Evolutionary conservation across 1,284 basidiomycete species (phyloP).

Genomic region (Tilletia indica): DNA sequence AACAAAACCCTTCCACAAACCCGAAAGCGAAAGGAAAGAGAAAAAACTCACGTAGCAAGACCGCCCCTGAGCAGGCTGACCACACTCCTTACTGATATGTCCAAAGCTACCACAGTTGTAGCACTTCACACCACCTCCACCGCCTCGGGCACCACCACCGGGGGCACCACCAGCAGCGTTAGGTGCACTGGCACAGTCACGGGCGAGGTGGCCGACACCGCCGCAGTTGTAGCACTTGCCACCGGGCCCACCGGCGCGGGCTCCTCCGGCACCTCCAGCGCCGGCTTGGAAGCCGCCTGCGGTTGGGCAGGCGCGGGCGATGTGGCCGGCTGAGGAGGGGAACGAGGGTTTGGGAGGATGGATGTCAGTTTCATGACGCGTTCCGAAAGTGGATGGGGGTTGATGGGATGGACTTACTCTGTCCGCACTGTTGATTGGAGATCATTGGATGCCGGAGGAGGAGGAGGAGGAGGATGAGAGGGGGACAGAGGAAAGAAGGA

Average conservation of each 20-base stretch:
- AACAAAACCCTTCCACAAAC: constrained; percentile 13
- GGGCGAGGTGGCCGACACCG: constrained; percentile 48
- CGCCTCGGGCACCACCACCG: constrained; percentile 15
- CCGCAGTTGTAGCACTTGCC: constrained; percentile 54
- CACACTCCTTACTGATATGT: constrained; percentile 50
- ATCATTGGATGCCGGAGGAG: too few relatives aligned
- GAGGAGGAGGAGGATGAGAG: background rate
- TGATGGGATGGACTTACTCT: background rate
- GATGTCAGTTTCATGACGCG: background rate
- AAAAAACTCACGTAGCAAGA: constrained; percentile 39
- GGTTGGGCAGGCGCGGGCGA: constrained; percentile 48
- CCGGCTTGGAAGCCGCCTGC: constrained; percentile 25
- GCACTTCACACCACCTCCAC: constrained; percentile 39
- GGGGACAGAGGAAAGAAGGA: background rate
- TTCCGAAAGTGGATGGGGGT: background rate
- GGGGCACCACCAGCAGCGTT: constrained; percentile 27
- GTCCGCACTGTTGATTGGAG: constrained; percentile 22
- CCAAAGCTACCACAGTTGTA: constrained; percentile 53
- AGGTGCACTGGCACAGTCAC: constrained; percentile 47
- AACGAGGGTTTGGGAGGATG: background rate
- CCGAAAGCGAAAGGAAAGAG: background rate
- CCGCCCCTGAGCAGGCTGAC: constrained; percentile 41
- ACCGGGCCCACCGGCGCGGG: constrained; percentile 25
- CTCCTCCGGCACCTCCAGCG: constrained; percentile 30
- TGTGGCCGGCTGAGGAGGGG: constrained; percentile 37